A percentile compares a stretch with the other conserved stretches of the same genome.
phyloP scores from a whole-genome alignment of 495 filamentous ascomycete species.

The Saxispiralis lemnorum region DNA sequence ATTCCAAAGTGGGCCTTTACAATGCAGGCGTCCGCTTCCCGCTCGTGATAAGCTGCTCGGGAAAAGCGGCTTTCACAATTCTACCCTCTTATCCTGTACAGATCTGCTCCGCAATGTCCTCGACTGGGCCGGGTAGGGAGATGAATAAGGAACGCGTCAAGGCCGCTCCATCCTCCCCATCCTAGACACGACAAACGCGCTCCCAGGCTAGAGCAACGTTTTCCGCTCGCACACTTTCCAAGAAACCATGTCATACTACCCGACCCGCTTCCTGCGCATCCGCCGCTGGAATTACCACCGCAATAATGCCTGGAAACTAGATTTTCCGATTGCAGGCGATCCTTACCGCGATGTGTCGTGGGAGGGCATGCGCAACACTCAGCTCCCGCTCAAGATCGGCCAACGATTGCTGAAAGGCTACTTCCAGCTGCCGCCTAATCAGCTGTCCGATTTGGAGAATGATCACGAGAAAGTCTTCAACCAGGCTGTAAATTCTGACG shows the following conservation, averaged over 20 bases:
- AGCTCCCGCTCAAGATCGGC: conserved; percentile 23
- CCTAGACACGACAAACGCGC: conserved; percentile 10
- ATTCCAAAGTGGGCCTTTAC: conserved; percentile 33
- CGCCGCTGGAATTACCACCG: conserved; percentile 30
- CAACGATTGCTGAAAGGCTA: conserved; percentile 23
- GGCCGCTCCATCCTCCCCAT: conserved; percentile 29
- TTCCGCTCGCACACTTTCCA: conserved; percentile 36
- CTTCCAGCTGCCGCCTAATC: conserved; percentile 26
- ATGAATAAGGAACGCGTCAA: background rate
- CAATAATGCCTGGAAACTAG: conserved; percentile 29
- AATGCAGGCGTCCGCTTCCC: conserved; percentile 30
- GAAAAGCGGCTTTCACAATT: conserved; percentile 20
- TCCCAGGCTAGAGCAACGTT: conserved; percentile 20
- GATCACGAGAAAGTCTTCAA: conserved; percentile 28
- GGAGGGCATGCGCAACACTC: conserved; percentile 28
- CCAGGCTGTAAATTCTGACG: conserved; percentile 18
- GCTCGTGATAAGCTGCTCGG: conserved; percentile 25
- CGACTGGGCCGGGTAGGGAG: conserved; percentile 21
- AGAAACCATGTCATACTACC: conserved; percentile 32
- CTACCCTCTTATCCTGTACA: conserved; percentile 31
- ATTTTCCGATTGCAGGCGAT: conserved; percentile 32
- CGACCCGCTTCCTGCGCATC: conserved; percentile 29
- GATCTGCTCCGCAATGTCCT: conserved; percentile 31
- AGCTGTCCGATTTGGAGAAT: conserved; percentile 28
- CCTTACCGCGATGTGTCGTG: conserved; percentile 28